A percentile compares a stretch with the other conserved stretches of the same genome.
These are phyloP conservation scores for Rhodamnia rubescens DNA, from an alignment of 345 rosid species.

Conservation along the genomic window DNA sequence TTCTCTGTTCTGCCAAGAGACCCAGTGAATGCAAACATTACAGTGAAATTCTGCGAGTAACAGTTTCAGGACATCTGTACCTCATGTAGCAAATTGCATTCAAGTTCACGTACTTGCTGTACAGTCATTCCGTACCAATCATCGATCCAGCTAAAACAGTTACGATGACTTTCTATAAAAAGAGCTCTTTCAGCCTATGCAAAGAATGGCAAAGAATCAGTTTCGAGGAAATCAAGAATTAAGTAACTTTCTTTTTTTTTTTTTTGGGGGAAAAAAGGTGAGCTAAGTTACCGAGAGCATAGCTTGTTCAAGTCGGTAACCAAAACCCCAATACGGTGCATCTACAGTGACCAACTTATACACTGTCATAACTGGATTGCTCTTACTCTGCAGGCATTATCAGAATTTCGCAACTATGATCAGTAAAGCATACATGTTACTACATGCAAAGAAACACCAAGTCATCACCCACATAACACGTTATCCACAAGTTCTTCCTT, in stretches of 20 bases:
- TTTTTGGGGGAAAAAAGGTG: neutral
- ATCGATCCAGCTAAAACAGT: conserved; percentile 63
- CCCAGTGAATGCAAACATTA: neutral
- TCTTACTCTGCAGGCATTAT: conserved; percentile 33
- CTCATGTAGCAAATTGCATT: conserved; percentile 20
- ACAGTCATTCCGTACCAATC: conserved; percentile 62
- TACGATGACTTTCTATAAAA: conserved; percentile 44
- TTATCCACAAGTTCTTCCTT: neutral
- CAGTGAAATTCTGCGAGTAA: neutral
- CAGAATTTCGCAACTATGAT: neutral
- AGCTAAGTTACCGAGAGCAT: conserved; percentile 38
- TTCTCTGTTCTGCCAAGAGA: neutral
- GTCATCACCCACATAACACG: neutral
- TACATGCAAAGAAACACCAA: neutral
- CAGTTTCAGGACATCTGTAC: conserved; percentile 12
- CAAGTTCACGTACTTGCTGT: conserved; percentile 36
- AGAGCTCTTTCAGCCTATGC: conserved; percentile 56
- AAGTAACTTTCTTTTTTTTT: neutral
- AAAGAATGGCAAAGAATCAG: neutral
- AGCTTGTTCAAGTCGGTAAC: conserved; percentile 63
- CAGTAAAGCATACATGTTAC: neutral
- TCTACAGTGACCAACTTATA: conserved; percentile 57
- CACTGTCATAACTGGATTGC: conserved; percentile 60
- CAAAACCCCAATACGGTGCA: conserved; percentile 76
- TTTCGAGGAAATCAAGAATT: neutral